Percentiles rank a stretch among this genome's conserved stretches.
phyloP scores from a whole-genome alignment of 176 grass and related monocot species.

The Panicum miliaceum region DNA sequence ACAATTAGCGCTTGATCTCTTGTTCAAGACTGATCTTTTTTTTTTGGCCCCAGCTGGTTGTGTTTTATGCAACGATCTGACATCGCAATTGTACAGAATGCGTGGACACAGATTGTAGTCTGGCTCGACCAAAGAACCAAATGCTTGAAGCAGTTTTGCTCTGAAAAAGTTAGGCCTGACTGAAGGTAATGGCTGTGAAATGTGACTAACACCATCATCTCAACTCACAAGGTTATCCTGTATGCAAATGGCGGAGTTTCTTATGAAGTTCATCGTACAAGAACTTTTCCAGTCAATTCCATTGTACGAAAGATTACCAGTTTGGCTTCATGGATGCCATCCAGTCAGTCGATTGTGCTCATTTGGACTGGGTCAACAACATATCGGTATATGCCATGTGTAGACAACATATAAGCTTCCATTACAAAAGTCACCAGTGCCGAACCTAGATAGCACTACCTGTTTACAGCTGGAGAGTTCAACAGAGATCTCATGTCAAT shows the following conservation, averaged over 20 bases:
- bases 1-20: constrained; percentile 20
- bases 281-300: not conserved
- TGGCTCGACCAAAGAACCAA: not conserved
- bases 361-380: not conserved
- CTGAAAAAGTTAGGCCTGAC: not conserved
- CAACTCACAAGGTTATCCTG: constrained; percentile 9
- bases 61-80: not conserved
- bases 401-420: constrained; percentile 10
- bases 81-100: not conserved
- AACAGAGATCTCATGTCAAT: not conserved
- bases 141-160: not conserved
- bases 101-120: not conserved
- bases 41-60: not conserved
- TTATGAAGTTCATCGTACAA: not conserved
- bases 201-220: not conserved
- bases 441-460: not conserved
- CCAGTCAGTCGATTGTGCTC: not conserved
- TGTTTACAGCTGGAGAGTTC: not conserved
- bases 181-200: not conserved
- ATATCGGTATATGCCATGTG: not conserved
- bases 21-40: not conserved
- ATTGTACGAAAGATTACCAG: not conserved
- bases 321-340: constrained; percentile 25
- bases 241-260: constrained; percentile 10
- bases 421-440: not conserved